Base-by-base conservation (phyloP, 2,329 filamentous ascomycete species). In the Blastomyces silverae region DNA sequence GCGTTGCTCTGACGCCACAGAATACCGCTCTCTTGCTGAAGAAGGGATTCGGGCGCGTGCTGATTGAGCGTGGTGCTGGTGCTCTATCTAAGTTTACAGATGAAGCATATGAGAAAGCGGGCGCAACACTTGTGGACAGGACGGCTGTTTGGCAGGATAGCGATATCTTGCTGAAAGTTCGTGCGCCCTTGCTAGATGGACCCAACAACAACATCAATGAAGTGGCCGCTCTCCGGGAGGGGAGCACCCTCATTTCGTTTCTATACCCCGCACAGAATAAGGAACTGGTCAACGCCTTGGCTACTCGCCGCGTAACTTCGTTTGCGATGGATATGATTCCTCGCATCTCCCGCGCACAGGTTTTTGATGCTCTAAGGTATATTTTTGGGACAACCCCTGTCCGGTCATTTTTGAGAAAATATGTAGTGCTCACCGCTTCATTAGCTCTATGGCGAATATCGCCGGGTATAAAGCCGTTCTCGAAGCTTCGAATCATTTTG, bases 301-400 rank as follows among this genome's bases (percentile, higher is more conserved):
- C 90, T 34, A 81, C 82, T 48, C 85, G 85, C 60, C 88, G 88
- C 37, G 86, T 88, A 1, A 95, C 90, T 0, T 80, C 85, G 20
- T 94, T 96, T 73, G 91, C 92, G 28, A 96, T 96, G 91, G 92
- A 96, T 73, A 89, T 92, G 86, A 89, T 96, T 62, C 92, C 92
- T 20, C 87, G 92, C 52, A 96, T 96, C 70, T 95, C 91, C 0
- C 85, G 92, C 58, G 91, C 92, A 0, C 92, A 96, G 74, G 87
- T 90, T 0, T 96, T 95, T 71, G 91, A 96, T 77, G 91, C 91
- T 0, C 81, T 96, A 64, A 85, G 74, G 74, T 75, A 64, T 46
- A 69, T 68, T 34, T 7, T 34, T 7, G n/a, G 31, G 52, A 34
- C 34, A 53, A 6, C 10, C 22, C 62, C 59, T 58, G 64, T 65